These are phyloP conservation scores for Tagetes erecta DNA, from an alignment of 129 eudicot species.

Conservation along the genomic window DNA sequence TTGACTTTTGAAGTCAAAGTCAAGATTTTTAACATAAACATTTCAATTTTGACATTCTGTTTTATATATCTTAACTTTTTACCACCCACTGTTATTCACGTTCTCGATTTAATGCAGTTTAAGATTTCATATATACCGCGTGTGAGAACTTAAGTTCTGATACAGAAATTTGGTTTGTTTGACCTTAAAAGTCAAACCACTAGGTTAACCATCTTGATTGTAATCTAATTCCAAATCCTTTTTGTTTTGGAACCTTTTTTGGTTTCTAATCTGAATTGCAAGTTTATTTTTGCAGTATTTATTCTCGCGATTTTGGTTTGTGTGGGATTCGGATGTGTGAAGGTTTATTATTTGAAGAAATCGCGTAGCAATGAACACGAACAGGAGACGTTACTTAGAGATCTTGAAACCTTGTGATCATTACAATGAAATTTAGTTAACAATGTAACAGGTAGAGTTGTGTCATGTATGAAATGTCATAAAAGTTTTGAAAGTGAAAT, in stretches of 20 bases:
- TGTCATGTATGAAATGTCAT: not conserved
- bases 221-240: not conserved
- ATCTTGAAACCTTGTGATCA: constrained; percentile 36
- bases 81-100: not conserved
- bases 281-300: constrained; percentile 27
- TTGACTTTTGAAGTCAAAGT: constrained; percentile 25
- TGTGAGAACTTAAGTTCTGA: not conserved
- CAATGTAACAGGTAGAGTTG: not conserved
- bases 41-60: not conserved
- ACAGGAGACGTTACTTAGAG: constrained; percentile 35
- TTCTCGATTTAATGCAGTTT: not conserved
- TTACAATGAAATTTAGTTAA: not conserved
- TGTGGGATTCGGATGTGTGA: constrained; percentile 28
- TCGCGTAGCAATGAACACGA: constrained; percentile 25
- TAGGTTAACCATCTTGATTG: not conserved
- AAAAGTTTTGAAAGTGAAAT: too few species aligned
- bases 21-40: not conserved
- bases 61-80: not conserved
- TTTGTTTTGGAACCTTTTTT: not conserved
- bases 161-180: not conserved
- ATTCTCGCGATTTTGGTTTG: constrained; percentile 30
- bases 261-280: not conserved
- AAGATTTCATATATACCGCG: not conserved
- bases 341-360: constrained; percentile 30
- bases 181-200: constrained; percentile 14